Conservation (phyloP, 176 grass and related monocot species). For the Raddia guianensis region DNA sequence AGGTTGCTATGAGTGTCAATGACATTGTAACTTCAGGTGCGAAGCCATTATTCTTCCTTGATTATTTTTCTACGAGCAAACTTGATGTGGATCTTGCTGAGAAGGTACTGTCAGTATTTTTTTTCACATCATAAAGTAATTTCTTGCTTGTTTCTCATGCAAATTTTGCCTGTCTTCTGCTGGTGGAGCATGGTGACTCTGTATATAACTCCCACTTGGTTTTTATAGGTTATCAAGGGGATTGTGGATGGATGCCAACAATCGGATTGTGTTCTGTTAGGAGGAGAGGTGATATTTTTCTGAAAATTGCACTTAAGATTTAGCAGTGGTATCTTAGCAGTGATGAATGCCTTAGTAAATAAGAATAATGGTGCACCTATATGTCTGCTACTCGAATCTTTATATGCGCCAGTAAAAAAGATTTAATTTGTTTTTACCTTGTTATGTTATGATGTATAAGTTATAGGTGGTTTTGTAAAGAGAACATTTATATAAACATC, state of each 20-base stretch:
- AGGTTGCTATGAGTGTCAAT: slow-evolving; percentile 99
- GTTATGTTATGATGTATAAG: not conserved
- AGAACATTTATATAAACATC: not conserved
- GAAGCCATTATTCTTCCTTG: slow-evolving; percentile 92
- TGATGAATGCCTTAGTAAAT: not conserved
- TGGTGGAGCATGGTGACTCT: not conserved
- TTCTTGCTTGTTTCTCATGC: not conserved
- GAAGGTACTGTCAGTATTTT: slow-evolving; percentile 51
- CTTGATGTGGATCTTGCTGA: slow-evolving; percentile 96
- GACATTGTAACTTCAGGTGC: slow-evolving; percentile 95
- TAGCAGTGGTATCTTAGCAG: not conserved
- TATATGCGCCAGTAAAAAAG: not conserved
- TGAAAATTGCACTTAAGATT: not conserved
- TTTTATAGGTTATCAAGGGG: slow-evolving; percentile 79
- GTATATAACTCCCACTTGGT: not conserved
- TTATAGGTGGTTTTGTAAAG: not conserved
- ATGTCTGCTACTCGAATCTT: not conserved
- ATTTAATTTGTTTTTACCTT: not conserved
- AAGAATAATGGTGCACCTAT: not conserved
- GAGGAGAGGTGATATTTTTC: slow-evolving; percentile 75
- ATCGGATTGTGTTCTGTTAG: slow-evolving; percentile 76
- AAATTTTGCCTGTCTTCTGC: not conserved
- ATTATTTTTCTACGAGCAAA: slow-evolving; percentile 88
- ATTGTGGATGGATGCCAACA: slow-evolving; percentile 91
- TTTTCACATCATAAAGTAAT: not conserved